These are phyloP conservation scores for Tetragonia tetragonoides DNA, from an alignment of 148 eudicot species.

Conservation along the genomic window DNA sequence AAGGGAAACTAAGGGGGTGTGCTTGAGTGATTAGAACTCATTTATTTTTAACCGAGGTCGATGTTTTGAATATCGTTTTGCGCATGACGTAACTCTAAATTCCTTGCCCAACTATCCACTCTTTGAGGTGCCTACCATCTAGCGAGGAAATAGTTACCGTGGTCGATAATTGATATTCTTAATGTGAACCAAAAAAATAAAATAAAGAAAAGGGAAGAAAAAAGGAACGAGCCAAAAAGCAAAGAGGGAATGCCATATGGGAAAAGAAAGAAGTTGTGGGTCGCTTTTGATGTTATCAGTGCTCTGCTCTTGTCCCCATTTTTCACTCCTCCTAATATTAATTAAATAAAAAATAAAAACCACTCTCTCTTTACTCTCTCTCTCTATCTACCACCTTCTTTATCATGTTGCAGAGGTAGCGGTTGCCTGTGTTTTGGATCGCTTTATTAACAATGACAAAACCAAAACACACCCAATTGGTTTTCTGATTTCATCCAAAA, in stretches of 20 bases:
- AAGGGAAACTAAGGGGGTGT: too few relatives aligned
- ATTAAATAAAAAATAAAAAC: too few relatives aligned
- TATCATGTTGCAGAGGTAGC: slow-evolving; percentile 1
- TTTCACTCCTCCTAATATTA: slow-evolving; percentile 5
- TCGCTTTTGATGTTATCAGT: slow-evolving; percentile 17
- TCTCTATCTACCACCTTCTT: slow-evolving; percentile 6
- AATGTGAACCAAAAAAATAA: not conserved
- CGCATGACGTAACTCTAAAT: too few relatives aligned
- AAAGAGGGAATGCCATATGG: slow-evolving; percentile 10
- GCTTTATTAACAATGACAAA: slow-evolving; percentile 18
- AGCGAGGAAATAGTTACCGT: too few relatives aligned
- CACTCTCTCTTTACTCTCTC: not conserved
- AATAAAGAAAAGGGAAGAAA: not conserved
- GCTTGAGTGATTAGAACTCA: too few relatives aligned
- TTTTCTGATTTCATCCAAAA: not conserved
- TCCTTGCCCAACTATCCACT: too few relatives aligned
- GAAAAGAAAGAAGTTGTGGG: slow-evolving; percentile 9
- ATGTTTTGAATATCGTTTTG: too few relatives aligned
- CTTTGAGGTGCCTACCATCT: too few relatives aligned
- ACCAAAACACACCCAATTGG: slow-evolving; percentile 12
- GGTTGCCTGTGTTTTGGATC: slow-evolving; percentile 15
- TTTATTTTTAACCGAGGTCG: too few relatives aligned
- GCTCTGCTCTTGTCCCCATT: slow-evolving; percentile 4
- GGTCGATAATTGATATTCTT: not conserved
- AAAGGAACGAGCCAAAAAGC: not conserved